Base-by-base conservation (phyloP, 495 filamentous ascomycete species). In the Xylaria castorea region DNA sequence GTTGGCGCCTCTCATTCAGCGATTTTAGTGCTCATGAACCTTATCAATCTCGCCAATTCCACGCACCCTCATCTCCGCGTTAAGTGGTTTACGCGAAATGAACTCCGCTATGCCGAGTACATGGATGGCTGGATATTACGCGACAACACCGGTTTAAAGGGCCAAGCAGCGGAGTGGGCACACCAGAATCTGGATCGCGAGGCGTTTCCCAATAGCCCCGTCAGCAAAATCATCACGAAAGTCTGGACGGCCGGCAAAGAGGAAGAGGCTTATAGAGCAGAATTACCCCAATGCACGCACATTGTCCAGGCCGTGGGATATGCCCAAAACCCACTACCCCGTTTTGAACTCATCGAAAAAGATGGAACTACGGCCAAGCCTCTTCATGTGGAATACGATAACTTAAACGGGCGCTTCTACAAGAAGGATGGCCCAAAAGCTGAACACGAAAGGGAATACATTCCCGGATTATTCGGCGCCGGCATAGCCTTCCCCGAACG, bases 111-210 rank as follows among this genome's bases (percentile, higher is more conserved):
- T 60, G 89, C 89, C 20, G 86, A 88, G 75, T 88, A 84, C 76
- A 88, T 81, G 80, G 87, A 89, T 61, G 88, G 86, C 66, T 91
- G 88, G 88, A 88, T 90, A 64, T 78, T 89, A 66, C 86, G 86
- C 62, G 89, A 91, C 71, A 91, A 90, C 79, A 90, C 89, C 4
- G 89, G 89, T 3, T 80, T 91, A 20, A 90, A 91, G 76, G 89
- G 89, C n/a, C 78, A 80, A 3, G 88, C 86, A 0, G 88, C 88
- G 0, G 81, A 85, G n/a, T 91, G 88, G 79, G 89, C 88, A 3
- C 83, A 82, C 57, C 79, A 84, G 18, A 83, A 89, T 60, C 80
- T 91, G 2, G 89, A 90, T 73, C 87, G 86, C 51, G 83, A 82
- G 2, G 70, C 72, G 4, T 80, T 90, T 6, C 62, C 80, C 22